phyloP scores from a whole-genome alignment of 2,329 filamentous ascomycete genomes.

The Allantophomopsis lycopodina region DNA sequence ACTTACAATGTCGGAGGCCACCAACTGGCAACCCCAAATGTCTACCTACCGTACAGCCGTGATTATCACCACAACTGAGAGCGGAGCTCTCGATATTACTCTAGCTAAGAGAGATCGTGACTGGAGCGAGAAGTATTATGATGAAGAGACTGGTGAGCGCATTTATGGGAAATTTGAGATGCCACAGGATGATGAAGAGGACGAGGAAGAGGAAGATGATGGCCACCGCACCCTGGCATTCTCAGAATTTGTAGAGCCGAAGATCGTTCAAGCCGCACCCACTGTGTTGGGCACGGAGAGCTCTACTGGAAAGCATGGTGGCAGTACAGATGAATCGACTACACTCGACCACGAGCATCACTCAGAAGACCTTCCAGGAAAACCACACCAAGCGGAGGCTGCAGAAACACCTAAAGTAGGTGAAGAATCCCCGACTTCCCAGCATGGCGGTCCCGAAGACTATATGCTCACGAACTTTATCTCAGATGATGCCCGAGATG shows the following conservation, averaged over 20 bases:
- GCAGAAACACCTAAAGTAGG: constrained; percentile 3
- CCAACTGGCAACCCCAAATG: constrained; percentile 53
- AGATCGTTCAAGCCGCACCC: constrained; percentile 37
- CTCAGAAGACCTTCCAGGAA: constrained; percentile 3
- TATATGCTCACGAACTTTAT: constrained; percentile 14
- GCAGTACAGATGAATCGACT: constrained; percentile 3
- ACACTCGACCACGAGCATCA: constrained; percentile 3
- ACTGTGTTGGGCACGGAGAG: constrained; percentile 9
- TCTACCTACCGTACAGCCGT: constrained; percentile 50
- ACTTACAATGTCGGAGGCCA: constrained; percentile 43
- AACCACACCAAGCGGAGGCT: constrained; percentile 5
- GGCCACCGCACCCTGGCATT: constrained; percentile 47
- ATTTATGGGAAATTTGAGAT: constrained; percentile 70
- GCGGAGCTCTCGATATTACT: constrained; percentile 40
- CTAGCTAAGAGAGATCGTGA: constrained; percentile 58
- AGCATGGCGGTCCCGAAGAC: background rate
- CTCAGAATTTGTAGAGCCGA: constrained; percentile 52
- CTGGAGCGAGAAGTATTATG: constrained; percentile 41
- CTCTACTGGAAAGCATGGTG: constrained; percentile 1
- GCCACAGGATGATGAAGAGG: constrained; percentile 46
- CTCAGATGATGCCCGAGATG: constrained; percentile 15
- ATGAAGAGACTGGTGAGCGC: constrained; percentile 55
- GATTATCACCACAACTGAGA: constrained; percentile 39
- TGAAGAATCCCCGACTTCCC: constrained; percentile 5
- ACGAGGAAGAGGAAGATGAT: constrained; percentile 36